phyloP scores from a whole-genome alignment of 1,284 basidiomycete genomes.

The Ustilago esculenta region DNA sequence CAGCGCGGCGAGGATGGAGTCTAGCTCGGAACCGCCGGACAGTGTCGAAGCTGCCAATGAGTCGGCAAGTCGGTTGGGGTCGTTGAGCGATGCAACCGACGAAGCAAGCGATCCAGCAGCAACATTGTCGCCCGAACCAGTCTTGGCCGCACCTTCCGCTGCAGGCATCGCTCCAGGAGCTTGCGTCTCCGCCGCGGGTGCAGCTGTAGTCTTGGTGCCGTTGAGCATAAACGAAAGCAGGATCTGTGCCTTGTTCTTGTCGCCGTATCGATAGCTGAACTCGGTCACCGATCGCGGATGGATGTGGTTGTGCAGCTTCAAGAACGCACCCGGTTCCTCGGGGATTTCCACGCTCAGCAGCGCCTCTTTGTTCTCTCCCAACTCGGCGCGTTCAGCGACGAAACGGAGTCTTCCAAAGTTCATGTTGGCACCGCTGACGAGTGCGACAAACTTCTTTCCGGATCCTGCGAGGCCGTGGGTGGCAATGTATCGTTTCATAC shows the following conservation, averaged over 20 bases:
- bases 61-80: constrained; percentile 5
- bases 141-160: constrained; percentile 1
- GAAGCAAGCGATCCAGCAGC: not conserved
- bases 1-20: constrained; percentile 70
- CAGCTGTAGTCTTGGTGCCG: constrained; percentile 50
- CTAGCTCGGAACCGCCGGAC: constrained; percentile 35
- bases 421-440: constrained; percentile 97
- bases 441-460: constrained; percentile 86
- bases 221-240: constrained; percentile 88
- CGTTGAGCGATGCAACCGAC: constrained; percentile 3
- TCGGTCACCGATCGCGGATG: constrained; percentile 94
- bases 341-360: constrained; percentile 92
- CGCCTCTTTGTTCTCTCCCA: constrained; percentile 94
- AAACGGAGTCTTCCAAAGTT: constrained; percentile 96
- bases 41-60: constrained; percentile 10
- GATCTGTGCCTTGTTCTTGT: constrained; percentile 75
- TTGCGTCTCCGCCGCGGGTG: constrained; percentile 7
- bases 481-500: constrained; percentile 87
- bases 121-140: not conserved
- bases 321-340: constrained; percentile 89
- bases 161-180: constrained; percentile 24
- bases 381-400: constrained; percentile 94
- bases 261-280: constrained; percentile 86
- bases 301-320: constrained; percentile 85
- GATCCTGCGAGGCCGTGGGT: constrained; percentile 82